Percentiles rank a stretch among this genome's conserved stretches.
Evolutionary conservation across 306 rosid genomes (phyloP).

Genomic region (Ammopiptanthus mongolicus): DNA sequence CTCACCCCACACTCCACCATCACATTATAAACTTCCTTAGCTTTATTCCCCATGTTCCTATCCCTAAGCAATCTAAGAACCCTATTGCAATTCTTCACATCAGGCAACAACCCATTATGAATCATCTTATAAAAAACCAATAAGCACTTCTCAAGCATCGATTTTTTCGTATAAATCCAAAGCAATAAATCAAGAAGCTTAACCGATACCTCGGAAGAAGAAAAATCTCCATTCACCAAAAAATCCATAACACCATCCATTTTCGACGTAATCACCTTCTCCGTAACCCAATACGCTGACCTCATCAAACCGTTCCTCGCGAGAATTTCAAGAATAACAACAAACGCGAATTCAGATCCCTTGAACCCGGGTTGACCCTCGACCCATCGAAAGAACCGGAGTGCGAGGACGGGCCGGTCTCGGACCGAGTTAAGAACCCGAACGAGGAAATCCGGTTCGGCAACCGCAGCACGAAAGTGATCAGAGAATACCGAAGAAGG

Average conservation of each 20-base stretch:
- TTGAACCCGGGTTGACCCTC: constrained; percentile 43
- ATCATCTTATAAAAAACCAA: constrained; percentile 50
- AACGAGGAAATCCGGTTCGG: constrained; percentile 48
- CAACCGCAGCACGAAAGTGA: constrained; percentile 42
- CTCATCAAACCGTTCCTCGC: constrained; percentile 40
- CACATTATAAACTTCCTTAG: constrained; percentile 45
- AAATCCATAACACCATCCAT: constrained; percentile 37
- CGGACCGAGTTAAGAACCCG: constrained; percentile 46
- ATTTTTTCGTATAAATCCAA: constrained; percentile 43
- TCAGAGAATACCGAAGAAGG: constrained; percentile 34
- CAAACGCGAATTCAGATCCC: constrained; percentile 39
- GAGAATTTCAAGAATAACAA: constrained; percentile 62
- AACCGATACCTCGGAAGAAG: constrained; percentile 24
- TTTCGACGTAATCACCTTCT: constrained; percentile 33
- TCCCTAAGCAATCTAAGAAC: constrained; percentile 59
- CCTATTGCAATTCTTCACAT: constrained; percentile 72
- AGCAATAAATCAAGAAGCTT: constrained; percentile 61
- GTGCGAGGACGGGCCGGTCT: constrained; percentile 44
- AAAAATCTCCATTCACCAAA: constrained; percentile 29
- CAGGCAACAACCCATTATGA: constrained; percentile 54
- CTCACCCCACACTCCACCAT: constrained; percentile 57
- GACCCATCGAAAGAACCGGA: constrained; percentile 70
- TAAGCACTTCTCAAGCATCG: constrained; percentile 50
- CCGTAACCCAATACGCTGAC: constrained; percentile 57
- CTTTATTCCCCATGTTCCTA: constrained; percentile 24